phyloP scores from a whole-genome alignment of 257 asterid genomes.

The Solanum bulbocastanum region DNA sequence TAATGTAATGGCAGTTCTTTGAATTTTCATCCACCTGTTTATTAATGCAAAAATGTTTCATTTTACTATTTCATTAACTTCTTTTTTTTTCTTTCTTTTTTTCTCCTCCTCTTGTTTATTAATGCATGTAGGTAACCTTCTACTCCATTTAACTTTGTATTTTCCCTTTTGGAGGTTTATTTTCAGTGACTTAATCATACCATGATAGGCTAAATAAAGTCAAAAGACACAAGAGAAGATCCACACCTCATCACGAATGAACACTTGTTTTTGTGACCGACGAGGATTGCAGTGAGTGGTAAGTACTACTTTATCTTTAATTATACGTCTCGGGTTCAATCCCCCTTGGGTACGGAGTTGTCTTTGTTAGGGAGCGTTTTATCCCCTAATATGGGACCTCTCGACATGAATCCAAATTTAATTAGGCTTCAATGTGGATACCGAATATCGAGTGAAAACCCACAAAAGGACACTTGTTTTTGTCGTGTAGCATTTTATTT shows the following conservation, averaged over 20 bases:
- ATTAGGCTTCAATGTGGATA: too few species aligned
- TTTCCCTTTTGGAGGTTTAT: neutral
- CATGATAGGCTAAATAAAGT: neutral
- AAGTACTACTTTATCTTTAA: too few species aligned
- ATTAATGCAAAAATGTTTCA: neutral
- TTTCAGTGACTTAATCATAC: neutral
- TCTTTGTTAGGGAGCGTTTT: too few species aligned
- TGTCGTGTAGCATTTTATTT: too few species aligned
- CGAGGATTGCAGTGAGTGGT: accelerated
- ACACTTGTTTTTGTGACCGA: neutral
- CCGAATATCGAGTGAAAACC: too few species aligned
- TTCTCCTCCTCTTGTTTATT: neutral
- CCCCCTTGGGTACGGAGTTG: accelerated
- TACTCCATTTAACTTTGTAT: neutral
- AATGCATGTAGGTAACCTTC: neutral
- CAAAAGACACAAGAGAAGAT: neutral
- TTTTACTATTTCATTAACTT: neutral
- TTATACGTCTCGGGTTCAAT: too few species aligned
- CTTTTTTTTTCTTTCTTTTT: neutral
- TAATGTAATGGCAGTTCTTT: neutral
- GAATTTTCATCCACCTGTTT: neutral
- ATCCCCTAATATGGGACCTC: too few species aligned
- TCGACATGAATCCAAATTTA: too few species aligned
- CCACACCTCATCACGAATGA: neutral
- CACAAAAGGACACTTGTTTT: accelerated